Base-by-base conservation (phyloP, 1,284 basidiomycete genomes). In the Trichosporon coremiiforme region DNA sequence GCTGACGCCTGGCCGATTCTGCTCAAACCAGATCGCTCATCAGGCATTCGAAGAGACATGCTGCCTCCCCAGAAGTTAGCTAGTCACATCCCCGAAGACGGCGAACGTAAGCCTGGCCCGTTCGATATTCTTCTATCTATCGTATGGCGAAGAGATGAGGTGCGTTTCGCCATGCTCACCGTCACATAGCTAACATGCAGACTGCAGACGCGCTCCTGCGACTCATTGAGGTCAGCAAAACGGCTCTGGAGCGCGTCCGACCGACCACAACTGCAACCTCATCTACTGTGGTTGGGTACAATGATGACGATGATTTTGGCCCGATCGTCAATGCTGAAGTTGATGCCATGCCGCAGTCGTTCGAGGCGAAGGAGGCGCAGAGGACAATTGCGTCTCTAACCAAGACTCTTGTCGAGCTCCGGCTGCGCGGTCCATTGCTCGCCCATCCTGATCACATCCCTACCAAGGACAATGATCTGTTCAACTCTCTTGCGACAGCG, bases 241-340 rank as follows among this genome's bases (percentile, higher is more conserved):
- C 60, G 4, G 29, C 53, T 3, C 47, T 73, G 6, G 55, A 65
- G 13, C 36, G 29, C 7, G 64, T 70, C 12, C 67, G 67, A 5
- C 13, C 35, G 6, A n/a, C 53, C 7, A 31, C 57, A 4, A n/a
- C 33, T 3, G 8, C 31, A 4, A 62, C 57, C 5, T 35, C 57
- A 9, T 62, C 57, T 5, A 35, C 29, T 31, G 31, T 62, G 17
- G 31, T 33, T 5, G 9, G 35, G 15, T 50, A 41, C 60, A n/a
- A 31, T 6, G 88, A 88, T 64, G 86, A 86, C 29, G 91, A 91
- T 77, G 90, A 87, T 60, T 92, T 93, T 79, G 89, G 84, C 1
- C 86, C 88, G 1, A 87, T 89, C 70, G 84, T 85, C 57, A 87
- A 85, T 15, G 82, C 84, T 0, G 78, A 83, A 79, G 76, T 74